Base-by-base conservation (phyloP, 768 basidiomycete genomes). In the Lyophyllum atratum region DNA sequence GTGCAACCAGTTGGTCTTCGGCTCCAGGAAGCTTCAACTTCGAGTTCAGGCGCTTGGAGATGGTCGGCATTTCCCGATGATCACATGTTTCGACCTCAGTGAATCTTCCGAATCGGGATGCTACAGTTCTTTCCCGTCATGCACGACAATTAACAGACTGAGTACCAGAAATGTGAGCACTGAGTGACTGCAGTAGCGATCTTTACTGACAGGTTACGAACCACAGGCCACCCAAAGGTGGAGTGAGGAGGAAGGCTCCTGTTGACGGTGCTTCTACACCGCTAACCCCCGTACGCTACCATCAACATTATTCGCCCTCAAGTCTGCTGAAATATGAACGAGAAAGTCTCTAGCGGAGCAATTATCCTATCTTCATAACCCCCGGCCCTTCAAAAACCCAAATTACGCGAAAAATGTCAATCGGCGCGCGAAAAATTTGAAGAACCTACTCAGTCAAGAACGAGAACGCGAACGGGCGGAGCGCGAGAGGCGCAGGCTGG, bases 381-480 rank as follows among this genome's bases (percentile, higher is more conserved):
- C 88, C 0, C 80, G 88, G 0, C 88, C 90, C 0, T 93, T 93
- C 77, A 94, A 94, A 72, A 91, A 87, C 61, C 79, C 83, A 0
- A 69, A 77, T 25, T 90, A 91, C 64, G 77, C 76, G 7, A 91
- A 87, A 72, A 90, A 91, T 63, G 65, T 80, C 7, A 89, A 85
- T 57, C 79, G 90, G 8, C 79, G 91, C 21, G 84, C 89, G 21
- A 92, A 90, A 76, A 91, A 92, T 61, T 68, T 92, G 64, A 94
- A 93, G 72, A 79, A 85, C 2, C 86, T 94, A 1, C 76, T 94
- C 21, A 80, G 82, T 0, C 88, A 90, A 61, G 92, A 93, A 66
- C 82, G 89, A 5, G 92, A 94, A 62, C 80, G 87, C 0, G 90
- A 92, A 59, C 76, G 83, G n/a, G 67, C 77, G 29, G 87, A 88